phyloP scores from a whole-genome alignment of 164 flowering plant genomes.

The Vitis cinerea region DNA sequence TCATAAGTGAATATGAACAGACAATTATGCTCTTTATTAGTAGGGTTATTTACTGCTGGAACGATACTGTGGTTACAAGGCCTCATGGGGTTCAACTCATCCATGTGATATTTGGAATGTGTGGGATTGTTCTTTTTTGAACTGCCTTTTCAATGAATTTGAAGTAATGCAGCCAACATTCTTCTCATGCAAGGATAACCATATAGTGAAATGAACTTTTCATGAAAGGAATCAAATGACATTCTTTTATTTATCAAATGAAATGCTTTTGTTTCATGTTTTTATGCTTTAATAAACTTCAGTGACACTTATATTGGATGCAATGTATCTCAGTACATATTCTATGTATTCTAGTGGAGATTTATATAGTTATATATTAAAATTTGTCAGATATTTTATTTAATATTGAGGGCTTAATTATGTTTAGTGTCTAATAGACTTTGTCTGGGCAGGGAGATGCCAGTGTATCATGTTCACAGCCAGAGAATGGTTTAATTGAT shows the following conservation, averaged over 20 bases:
- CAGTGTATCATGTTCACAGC: constrained; percentile 28
- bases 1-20: background rate
- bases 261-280: background rate
- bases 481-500: constrained; percentile 58
- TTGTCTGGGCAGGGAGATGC: constrained; percentile 46
- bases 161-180: no score
- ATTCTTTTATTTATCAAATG: background rate
- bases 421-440: constrained; percentile 8
- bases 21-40: background rate
- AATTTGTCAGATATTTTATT: background rate
- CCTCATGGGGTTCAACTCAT: no score
- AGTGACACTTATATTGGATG: background rate
- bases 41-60: background rate
- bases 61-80: no score
- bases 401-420: background rate
- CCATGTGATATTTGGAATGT: no score
- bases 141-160: no score
- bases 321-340: background rate
- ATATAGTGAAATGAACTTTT: background rate
- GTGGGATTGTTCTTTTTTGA: no score
- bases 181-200: background rate
- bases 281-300: background rate
- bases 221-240: background rate
- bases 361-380: background rate
- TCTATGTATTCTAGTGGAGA: background rate